Evolutionary conservation across 1,284 basidiomycete species (phyloP).

Genomic region (Chalciporus piperatoides): DNA sequence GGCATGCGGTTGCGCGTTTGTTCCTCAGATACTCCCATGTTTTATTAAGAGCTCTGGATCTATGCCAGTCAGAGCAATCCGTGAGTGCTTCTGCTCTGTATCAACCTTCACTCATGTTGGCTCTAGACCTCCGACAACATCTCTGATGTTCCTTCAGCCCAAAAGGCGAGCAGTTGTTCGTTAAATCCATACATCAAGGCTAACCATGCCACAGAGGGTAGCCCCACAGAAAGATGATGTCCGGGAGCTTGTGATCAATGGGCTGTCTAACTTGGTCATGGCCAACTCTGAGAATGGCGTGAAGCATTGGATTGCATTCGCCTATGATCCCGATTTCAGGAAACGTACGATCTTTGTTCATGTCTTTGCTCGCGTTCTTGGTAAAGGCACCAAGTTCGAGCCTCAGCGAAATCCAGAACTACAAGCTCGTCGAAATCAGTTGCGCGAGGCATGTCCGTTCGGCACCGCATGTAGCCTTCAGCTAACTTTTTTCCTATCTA

Average conservation of each 20-base stretch:
- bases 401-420: slow-evolving; percentile 51
- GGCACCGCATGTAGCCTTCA: not conserved
- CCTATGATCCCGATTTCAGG: slow-evolving; percentile 71
- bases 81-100: slow-evolving; percentile 34
- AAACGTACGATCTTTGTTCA: slow-evolving; percentile 83
- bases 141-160: slow-evolving; percentile 51
- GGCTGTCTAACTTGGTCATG: slow-evolving; percentile 76
- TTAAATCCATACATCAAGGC: not conserved
- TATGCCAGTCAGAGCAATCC: slow-evolving; percentile 42
- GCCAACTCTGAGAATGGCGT: slow-evolving; percentile 88
- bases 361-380: slow-evolving; percentile 83
- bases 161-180: slow-evolving; percentile 39
- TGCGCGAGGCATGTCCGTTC: slow-evolving; percentile 57
- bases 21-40: slow-evolving; percentile 75
- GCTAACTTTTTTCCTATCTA: slow-evolving; percentile 28
- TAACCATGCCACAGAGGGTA: slow-evolving; percentile 38
- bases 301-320: slow-evolving; percentile 81
- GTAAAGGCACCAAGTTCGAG: slow-evolving; percentile 74
- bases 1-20: slow-evolving; percentile 68
- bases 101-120: slow-evolving; percentile 7
- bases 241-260: slow-evolving; percentile 70
- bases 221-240: slow-evolving; percentile 55
- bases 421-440: slow-evolving; percentile 51
- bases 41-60: slow-evolving; percentile 60
- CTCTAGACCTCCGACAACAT: slow-evolving; percentile 45